These are phyloP conservation scores for Verticillium dahliae DNA, from an alignment of 2,329 filamentous ascomycete genomes.

Conservation along the genomic window DNA sequence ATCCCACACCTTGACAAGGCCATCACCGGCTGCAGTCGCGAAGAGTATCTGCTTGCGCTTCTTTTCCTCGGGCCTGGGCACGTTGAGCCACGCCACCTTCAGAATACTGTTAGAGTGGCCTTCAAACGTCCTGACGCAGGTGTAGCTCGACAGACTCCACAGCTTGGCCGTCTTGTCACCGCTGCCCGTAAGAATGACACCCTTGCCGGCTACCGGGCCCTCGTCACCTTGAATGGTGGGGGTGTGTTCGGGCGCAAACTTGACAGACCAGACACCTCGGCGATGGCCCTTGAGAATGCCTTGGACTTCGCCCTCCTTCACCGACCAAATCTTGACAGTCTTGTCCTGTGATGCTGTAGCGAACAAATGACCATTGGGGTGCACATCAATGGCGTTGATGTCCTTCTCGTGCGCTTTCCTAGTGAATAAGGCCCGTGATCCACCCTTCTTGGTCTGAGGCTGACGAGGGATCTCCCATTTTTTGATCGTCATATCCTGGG, in stretches of 20 bases:
- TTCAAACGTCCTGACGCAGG: slow-evolving; percentile 88
- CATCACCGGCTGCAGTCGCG: slow-evolving; percentile 85
- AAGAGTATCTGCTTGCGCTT: slow-evolving; percentile 61
- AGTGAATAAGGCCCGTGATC: slow-evolving; percentile 69
- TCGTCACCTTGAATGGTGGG: slow-evolving; percentile 68
- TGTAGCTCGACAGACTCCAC: slow-evolving; percentile 90
- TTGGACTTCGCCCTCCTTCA: slow-evolving; percentile 80
- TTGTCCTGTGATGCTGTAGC: slow-evolving; percentile 95
- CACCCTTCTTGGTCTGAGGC: slow-evolving; percentile 40
- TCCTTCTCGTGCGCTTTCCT: slow-evolving; percentile 98
- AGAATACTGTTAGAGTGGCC: slow-evolving; percentile 94
- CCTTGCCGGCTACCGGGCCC: slow-evolving; percentile 67
- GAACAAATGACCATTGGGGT: slow-evolving; percentile 69
- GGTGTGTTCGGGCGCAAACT: slow-evolving; percentile 75
- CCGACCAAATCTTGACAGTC: slow-evolving; percentile 94
- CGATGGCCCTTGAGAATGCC: slow-evolving; percentile 90
- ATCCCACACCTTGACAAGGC: slow-evolving; percentile 95
- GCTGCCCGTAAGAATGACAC: slow-evolving; percentile 81
- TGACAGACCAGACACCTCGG: slow-evolving; percentile 91
- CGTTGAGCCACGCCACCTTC: slow-evolving; percentile 81
- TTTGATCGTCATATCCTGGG: slow-evolving; percentile 93
- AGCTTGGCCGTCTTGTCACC: slow-evolving; percentile 95
- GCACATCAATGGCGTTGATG: slow-evolving; percentile 89
- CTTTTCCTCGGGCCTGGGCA: slow-evolving; percentile 40
- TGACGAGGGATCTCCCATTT: slow-evolving; percentile 74